A percentile compares a stretch with the other conserved stretches of the same genome.
These are phyloP conservation scores for Solanum virginianum DNA, from an alignment of 257 asterid genomes.

Conservation along the genomic window DNA sequence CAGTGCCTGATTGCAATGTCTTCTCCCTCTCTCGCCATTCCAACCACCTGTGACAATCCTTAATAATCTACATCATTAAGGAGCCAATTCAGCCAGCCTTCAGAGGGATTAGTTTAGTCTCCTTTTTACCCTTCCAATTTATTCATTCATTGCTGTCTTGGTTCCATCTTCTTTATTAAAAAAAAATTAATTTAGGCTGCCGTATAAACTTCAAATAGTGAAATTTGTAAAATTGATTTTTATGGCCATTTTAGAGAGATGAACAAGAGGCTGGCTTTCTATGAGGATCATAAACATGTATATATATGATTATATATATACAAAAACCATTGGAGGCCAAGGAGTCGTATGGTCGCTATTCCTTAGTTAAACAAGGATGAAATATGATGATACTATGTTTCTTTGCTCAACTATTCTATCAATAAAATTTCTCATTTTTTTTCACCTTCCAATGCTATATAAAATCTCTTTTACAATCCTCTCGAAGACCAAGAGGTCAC, in stretches of 20 bases:
- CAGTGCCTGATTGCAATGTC: slow-evolving; percentile 14
- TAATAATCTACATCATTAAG: slow-evolving; percentile 44
- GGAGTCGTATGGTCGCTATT: slow-evolving; percentile 25
- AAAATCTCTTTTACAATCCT: too few species aligned
- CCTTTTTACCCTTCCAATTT: slow-evolving; percentile 29
- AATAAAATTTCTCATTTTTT: slow-evolving; percentile 16
- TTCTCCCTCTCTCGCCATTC: slow-evolving; percentile 7
- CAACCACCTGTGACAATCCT: slow-evolving; percentile 14
- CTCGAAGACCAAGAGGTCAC: too few species aligned
- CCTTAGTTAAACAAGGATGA: slow-evolving; percentile 38
- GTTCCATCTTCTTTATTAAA: slow-evolving; percentile 4
- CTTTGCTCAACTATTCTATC: slow-evolving; percentile 38
- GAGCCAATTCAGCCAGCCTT: slow-evolving; percentile 30
- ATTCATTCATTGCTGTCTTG: slow-evolving; percentile 38
- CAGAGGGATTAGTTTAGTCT: slow-evolving; percentile 29
- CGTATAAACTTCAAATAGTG: slow-evolving; percentile 21
- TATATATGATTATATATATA: slow-evolving; percentile 34
- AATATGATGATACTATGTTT: slow-evolving; percentile 30
- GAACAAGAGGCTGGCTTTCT: slow-evolving; percentile 16
- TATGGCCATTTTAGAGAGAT: slow-evolving; percentile 8
- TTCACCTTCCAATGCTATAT: too few species aligned
- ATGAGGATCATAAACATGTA: slow-evolving; percentile 34
- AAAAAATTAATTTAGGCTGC: background rate
- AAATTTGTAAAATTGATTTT: slow-evolving; percentile 22
- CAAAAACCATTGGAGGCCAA: slow-evolving; percentile 32